Base-by-base conservation (phyloP, 75 land plant genomes). In the Pinus taeda region DNA sequence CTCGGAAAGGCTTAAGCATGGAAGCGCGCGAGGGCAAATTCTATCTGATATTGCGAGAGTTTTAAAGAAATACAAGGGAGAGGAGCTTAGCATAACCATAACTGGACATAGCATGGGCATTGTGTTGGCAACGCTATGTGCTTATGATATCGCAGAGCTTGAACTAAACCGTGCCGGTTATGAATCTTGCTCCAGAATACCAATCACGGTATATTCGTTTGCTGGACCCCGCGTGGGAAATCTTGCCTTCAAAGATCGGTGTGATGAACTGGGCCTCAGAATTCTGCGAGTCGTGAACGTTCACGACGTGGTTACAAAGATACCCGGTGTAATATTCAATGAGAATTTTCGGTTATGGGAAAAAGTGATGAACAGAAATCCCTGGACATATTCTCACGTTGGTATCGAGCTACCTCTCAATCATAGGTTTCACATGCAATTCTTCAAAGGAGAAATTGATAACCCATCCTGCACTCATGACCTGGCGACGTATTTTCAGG, bases 191-290 rank as follows among this genome's bases (percentile, higher is more conserved):
- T 49, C 12, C 30, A 29, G 30, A 30, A 81, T 89, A 6, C 94
- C 94, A 12, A 65, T 89, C n/a, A 84, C 92, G 0, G 90, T 92
- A 1, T 83, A 81, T 75, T 92, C 94, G 1, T 92, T 89, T 65
- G 90, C 73, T 2, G 92, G 92, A 0, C 94, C 94, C 4, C 79
- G 90, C 22, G 94, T 89, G 1, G 94, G 94, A 18, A 92, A 92
- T 64, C 39, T 62, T 2, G 76, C 76, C 11, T 92, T 92, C 83
- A 89, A 89, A 69, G 59, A 80, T 57, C 57, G 88, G 24, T 89
- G 85, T 30, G 91, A 89, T 13, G 92, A 85, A 75, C 66, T 92
- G 17, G 94, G 94, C 3, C 77, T 92, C 7, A 89, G 88, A 73
- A 85, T 92, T 3, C 62, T 89, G 29, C 70, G 92, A 21, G 80